Base-by-base conservation (phyloP, 192 early-diverging fungal genomes). In the Entomortierella chlamydospora region DNA sequence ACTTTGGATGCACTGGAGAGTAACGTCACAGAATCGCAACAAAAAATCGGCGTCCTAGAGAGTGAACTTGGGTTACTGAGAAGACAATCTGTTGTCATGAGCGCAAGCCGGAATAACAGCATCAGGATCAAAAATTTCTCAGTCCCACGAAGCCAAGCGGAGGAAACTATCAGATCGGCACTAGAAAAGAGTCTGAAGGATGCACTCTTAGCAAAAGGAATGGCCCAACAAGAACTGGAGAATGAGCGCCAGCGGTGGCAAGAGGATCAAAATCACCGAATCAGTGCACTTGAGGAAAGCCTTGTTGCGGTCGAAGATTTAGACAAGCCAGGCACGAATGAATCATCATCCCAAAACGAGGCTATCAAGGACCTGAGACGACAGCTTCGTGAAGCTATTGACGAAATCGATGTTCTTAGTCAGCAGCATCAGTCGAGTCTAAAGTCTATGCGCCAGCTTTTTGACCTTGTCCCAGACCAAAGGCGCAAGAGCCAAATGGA, bases 151-250 rank as follows among this genome's bases (percentile, higher is more conserved):
- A 28, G 28, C 26, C 47, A 49, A 15, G 67, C 66, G 0, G 68
- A 77, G 23, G 72, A 82, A 4, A 67, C 72, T 0, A 72, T 76
- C 30, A 72, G 81, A 1, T 34, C 64, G 11, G 72, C 68, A 1
- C 49, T 82, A 31, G 72, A 82, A 39, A 69, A 78, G 39, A 71
- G 68, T 58, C 57, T 82, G 13, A 82, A 76, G 26, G 81, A 82
- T 31, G 81, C 81, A 2, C 37, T 82, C 30, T 30, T 82, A 30
- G 81, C 76, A 11, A 82, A 73, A 33, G 73, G 78, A n/a, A 69
- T 69, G 59, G 64, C 73, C 0, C 67, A 60, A 28, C 64, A 63
- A 57, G 72, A 76, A 41, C 58, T 76, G 6, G 81, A 82, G 28
- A 74, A 76, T 41, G 81, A 82, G 49, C 61, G 72, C 17, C 72